Conservation (phyloP, 78 protist species). For the Chrysochromulina tobinii region DNA sequence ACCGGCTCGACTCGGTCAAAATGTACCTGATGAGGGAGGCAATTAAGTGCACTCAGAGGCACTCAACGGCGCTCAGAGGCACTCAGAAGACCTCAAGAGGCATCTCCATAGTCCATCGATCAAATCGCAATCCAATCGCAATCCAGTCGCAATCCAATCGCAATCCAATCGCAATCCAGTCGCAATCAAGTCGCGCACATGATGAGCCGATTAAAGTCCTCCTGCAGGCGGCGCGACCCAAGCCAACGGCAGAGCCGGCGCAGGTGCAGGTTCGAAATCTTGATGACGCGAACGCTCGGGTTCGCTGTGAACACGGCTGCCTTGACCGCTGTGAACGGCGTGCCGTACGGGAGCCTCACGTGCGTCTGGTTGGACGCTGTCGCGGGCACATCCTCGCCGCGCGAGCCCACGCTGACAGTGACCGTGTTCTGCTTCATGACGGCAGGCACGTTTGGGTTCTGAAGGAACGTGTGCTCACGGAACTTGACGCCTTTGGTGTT, state of each 20-base stretch:
- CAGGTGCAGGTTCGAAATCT: neutral
- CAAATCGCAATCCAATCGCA: too few species aligned
- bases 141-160: too few species aligned
- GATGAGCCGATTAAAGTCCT: neutral
- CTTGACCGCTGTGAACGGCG: neutral
- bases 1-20: neutral
- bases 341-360: neutral
- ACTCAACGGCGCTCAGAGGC: too few species aligned
- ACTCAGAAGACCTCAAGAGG: too few species aligned
- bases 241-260: neutral
- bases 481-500: too few species aligned
- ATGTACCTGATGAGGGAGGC: neutral
- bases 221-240: neutral
- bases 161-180: too few species aligned
- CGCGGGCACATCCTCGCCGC: neutral
- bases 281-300: neutral
- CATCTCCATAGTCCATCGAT: too few species aligned
- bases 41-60: too few species aligned
- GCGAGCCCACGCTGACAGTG: neutral
- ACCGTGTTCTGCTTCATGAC: neutral
- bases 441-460: neutral
- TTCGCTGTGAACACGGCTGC: neutral
- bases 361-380: neutral
- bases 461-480: slow-evolving; percentile 8
- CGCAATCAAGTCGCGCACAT: too few species aligned